These are phyloP conservation scores for Coemansia javaensis DNA, from an alignment of 192 early-diverging fungal genomes.

Conservation along the genomic window DNA sequence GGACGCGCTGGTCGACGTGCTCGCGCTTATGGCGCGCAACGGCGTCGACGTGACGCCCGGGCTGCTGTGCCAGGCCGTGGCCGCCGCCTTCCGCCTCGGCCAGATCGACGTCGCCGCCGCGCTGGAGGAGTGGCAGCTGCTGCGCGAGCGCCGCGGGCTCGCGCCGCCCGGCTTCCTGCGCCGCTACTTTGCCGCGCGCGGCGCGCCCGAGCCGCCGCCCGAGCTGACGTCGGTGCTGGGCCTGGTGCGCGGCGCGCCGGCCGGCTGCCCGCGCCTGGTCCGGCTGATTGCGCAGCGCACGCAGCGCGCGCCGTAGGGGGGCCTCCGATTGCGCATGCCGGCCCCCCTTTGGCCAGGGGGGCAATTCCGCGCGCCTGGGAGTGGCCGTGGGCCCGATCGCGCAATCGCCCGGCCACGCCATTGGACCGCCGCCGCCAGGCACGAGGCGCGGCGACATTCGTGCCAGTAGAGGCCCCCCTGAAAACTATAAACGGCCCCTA, in stretches of 20 bases:
- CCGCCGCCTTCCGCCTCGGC: constrained; percentile 32
- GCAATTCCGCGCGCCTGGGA: neutral
- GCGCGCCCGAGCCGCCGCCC: constrained; percentile 26
- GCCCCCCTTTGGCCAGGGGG: too few species aligned
- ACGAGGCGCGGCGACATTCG: too few species aligned
- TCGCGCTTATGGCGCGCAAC: constrained; percentile 30
- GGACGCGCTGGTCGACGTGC: constrained; percentile 27
- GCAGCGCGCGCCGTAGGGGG: too few species aligned
- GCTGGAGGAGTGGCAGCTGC: constrained; percentile 48
- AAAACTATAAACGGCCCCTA: too few species aligned
- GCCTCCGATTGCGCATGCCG: too few species aligned
- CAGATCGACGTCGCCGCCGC: constrained; percentile 26
- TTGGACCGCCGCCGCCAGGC: neutral
- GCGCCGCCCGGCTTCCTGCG: constrained; percentile 27
- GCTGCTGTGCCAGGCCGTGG: constrained; percentile 36
- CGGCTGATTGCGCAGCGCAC: constrained; percentile 9
- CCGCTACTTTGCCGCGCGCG: constrained; percentile 20
- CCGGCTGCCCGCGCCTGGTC: constrained; percentile 22
- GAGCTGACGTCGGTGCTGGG: constrained; percentile 18
- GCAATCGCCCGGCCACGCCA: neutral
- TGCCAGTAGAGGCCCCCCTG: neutral
- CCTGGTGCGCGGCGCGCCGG: constrained; percentile 9
- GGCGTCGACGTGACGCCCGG: constrained; percentile 30
- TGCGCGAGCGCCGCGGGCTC: constrained; percentile 33
- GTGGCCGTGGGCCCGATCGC: neutral